Evolutionary conservation across 225 moss, liverwort and hornwort species (phyloP).

Genomic region (Straminergon stramineum): DNA sequence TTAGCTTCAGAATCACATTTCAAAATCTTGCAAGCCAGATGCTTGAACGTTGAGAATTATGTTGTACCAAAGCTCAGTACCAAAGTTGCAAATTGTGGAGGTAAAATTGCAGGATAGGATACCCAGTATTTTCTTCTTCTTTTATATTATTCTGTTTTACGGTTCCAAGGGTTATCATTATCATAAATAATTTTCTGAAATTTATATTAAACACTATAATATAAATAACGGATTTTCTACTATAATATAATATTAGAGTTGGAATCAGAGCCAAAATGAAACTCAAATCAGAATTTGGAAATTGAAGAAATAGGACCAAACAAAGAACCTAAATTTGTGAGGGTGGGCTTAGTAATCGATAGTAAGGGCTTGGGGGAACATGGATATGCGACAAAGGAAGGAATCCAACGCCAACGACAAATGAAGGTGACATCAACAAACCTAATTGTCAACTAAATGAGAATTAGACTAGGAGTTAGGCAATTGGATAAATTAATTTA

Average conservation of each 20-base stretch:
- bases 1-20: too few species aligned
- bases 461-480: background rate
- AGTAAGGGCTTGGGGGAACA: background rate
- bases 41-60: too few species aligned
- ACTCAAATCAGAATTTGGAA: background rate
- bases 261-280: background rate
- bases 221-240: background rate
- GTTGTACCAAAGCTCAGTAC: background rate
- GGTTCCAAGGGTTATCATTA: background rate
- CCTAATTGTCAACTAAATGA: background rate
- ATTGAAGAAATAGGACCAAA: background rate
- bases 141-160: background rate
- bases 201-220: background rate
- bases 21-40: too few species aligned
- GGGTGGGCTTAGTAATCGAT: background rate
- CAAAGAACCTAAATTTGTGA: background rate
- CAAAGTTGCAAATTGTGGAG: background rate
- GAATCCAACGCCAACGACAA: background rate
- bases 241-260: background rate
- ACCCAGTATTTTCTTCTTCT: background rate
- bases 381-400: background rate
- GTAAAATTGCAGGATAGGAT: background rate
- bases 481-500: background rate
- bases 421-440: too few species aligned
- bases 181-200: background rate